A percentile compares a stretch with the other conserved stretches of the same genome.
Conservation (phyloP, 192 early-diverging fungal species). For the Thamnidium elegans region DNA sequence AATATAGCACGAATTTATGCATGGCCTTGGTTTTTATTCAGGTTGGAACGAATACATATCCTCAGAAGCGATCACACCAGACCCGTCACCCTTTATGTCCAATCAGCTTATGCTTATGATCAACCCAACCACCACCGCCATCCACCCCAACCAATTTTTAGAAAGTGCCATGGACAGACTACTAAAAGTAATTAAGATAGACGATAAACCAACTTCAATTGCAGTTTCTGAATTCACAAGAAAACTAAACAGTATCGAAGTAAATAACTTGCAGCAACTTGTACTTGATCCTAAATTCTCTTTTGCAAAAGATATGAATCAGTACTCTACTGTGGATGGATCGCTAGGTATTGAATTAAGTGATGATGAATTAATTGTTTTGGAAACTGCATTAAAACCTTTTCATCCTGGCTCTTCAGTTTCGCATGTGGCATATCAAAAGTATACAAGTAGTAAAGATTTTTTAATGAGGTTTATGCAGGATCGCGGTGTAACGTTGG, state of each 20-base stretch:
- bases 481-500: slow-evolving; percentile 32
- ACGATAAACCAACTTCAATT: neutral
- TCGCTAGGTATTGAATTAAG: neutral
- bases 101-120: slow-evolving; percentile 10
- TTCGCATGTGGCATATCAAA: slow-evolving; percentile 37
- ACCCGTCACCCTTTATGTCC: slow-evolving; percentile 18
- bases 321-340: slow-evolving; percentile 1
- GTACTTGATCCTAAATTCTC: neutral
- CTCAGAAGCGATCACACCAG: slow-evolving; percentile 27
- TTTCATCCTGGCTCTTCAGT: slow-evolving; percentile 38
- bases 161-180: slow-evolving; percentile 35
- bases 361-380: slow-evolving; percentile 11
- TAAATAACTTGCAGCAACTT: neutral
- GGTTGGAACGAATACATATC: slow-evolving; percentile 26
- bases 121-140: slow-evolving; percentile 1
- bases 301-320: neutral
- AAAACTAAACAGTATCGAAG: slow-evolving; percentile 6
- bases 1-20: slow-evolving; percentile 41
- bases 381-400: slow-evolving; percentile 35
- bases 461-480: slow-evolving; percentile 41
- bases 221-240: neutral
- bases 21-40: slow-evolving; percentile 43
- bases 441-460: slow-evolving; percentile 31
- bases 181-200: slow-evolving; percentile 9
- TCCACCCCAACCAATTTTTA: slow-evolving; percentile 16